These are phyloP conservation scores for Alternaria infectoria DNA, from an alignment of 2,329 filamentous ascomycete species.

Conservation along the genomic window DNA sequence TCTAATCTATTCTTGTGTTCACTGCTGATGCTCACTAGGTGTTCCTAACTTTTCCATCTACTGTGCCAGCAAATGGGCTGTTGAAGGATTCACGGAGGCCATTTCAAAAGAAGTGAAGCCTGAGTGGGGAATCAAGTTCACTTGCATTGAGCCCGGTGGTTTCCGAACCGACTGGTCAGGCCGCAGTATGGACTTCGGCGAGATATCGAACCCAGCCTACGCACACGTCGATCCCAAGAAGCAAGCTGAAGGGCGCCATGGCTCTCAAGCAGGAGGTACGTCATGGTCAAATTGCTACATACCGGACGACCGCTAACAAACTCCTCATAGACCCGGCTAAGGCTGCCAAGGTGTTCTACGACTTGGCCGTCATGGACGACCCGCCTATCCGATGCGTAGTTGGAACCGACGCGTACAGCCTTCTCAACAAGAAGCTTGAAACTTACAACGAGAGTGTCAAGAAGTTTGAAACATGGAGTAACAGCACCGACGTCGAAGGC, in stretches of 20 bases:
- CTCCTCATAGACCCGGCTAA: slow-evolving; percentile 53
- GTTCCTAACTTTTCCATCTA: slow-evolving; percentile 51
- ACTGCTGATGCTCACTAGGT: slow-evolving; percentile 18
- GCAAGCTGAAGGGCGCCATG: slow-evolving; percentile 50
- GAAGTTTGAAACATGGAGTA: slow-evolving; percentile 58
- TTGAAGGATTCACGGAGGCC: slow-evolving; percentile 57
- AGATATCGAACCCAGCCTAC: slow-evolving; percentile 54
- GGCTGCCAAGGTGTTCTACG: slow-evolving; percentile 60
- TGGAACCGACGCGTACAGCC: slow-evolving; percentile 60
- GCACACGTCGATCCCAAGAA: slow-evolving; percentile 56
- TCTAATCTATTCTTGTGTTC: neutral
- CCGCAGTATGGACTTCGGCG: slow-evolving; percentile 55
- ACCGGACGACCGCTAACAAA: neutral
- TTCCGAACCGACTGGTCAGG: slow-evolving; percentile 57
- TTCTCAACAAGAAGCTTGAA: slow-evolving; percentile 59
- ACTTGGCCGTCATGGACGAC: slow-evolving; percentile 60
- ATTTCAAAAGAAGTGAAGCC: slow-evolving; percentile 53
- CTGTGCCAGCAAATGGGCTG: slow-evolving; percentile 53
- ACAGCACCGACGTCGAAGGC: slow-evolving; percentile 56
- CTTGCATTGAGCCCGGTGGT: slow-evolving; percentile 54
- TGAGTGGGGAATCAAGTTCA: slow-evolving; percentile 56
- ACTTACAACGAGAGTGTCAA: slow-evolving; percentile 56
- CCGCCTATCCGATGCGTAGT: slow-evolving; percentile 61
- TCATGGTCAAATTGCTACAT: neutral
- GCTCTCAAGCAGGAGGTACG: slow-evolving; percentile 51